Base-by-base conservation (phyloP, 257 asterid species). In the Fraxinus excelsior region DNA sequence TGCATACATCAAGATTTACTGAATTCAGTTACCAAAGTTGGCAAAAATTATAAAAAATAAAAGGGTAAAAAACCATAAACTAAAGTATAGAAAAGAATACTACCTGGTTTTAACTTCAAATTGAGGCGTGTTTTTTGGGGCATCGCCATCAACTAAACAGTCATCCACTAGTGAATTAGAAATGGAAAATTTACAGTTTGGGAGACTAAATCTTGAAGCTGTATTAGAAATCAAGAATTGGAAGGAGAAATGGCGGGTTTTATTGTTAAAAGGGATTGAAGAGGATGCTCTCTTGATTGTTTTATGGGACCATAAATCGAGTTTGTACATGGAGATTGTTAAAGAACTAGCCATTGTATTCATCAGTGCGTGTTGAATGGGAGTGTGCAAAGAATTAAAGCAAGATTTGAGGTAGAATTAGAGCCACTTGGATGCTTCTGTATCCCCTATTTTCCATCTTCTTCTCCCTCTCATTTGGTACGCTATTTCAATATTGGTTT, bases 31-130 rank as follows among this genome's bases (percentile, higher is more conserved):
- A 58, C 29, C 29, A 58, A 58, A n/a, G 28, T 58, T 23, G 9
- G 32, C 31, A 58, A 67, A 65, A 14, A 21, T 25, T 11, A 18
- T 1, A 4, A 1, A 42, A 14, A 23, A 35, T 8, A 7, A 72
- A 21, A 58, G 35, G 18, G 31, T 7, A 37, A 58, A 58, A 29
- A 2, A n/a, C 12, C n/a, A 51, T 13, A 0, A 67, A 1, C 29
- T 42, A 9, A 66, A 68, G 67, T 14, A 28, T 3, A 21, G 11
- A 62, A 26, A 25, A 25, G 35, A 62, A 25, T 1, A n/a, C 66
- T 82, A 93, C 97, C 94, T 81, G 7, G 93, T 85, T 82, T 80
- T 84, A 73, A 82, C 86, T 77, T 84, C 80, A 77, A 53, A 31
- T 60, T 23, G 85, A 31, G 75, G 44, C 1, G 68, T 12, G 70